Percentiles rank a stretch among this genome's conserved stretches.
Conservation (phyloP, 73 alveolate genomes). For the Tetrahymena borealis region DNA sequence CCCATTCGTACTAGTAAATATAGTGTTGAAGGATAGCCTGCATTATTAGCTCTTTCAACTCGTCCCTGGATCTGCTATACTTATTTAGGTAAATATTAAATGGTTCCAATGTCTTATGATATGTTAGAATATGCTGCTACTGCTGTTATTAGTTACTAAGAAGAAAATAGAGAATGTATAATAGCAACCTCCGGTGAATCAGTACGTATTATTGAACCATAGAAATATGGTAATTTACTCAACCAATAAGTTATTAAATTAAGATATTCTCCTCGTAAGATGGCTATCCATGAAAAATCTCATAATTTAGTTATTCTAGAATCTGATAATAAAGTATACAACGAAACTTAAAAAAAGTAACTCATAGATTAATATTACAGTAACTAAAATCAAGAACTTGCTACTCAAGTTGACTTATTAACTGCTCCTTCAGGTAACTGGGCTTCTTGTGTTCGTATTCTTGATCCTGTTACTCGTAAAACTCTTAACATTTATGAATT, state of each 20-base stretch:
- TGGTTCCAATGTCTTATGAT: slow-evolving; percentile 79
- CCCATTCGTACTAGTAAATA: slow-evolving; percentile 65
- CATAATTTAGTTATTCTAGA: slow-evolving; percentile 80
- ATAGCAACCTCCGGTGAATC: slow-evolving; percentile 76
- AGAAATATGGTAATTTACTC: slow-evolving; percentile 84
- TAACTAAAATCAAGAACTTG: slow-evolving; percentile 26
- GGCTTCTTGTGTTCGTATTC: slow-evolving; percentile 87
- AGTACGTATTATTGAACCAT: slow-evolving; percentile 68
- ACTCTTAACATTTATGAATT: slow-evolving; percentile 66
- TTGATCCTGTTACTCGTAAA: slow-evolving; percentile 69
- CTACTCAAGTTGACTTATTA: slow-evolving; percentile 55
- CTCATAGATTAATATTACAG: slow-evolving; percentile 5
- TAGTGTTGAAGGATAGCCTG: slow-evolving; percentile 52
- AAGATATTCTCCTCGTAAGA: slow-evolving; percentile 84
- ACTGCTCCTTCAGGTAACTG: slow-evolving; percentile 72
- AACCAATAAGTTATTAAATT: slow-evolving; percentile 66
- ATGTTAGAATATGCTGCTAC: slow-evolving; percentile 69
- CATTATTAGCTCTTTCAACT: slow-evolving; percentile 85
- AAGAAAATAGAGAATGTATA: slow-evolving; percentile 63
- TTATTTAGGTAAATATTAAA: slow-evolving; percentile 60
- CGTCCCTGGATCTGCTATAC: slow-evolving; percentile 90
- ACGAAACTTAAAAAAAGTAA: slow-evolving; percentile 41
- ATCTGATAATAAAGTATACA: slow-evolving; percentile 65
- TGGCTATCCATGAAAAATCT: slow-evolving; percentile 72
- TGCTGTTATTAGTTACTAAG: slow-evolving; percentile 31